Percentiles rank a stretch among this genome's conserved stretches.
Conservation (phyloP, 805 yeast species). For the Brettanomyces bruxellensis region DNA sequence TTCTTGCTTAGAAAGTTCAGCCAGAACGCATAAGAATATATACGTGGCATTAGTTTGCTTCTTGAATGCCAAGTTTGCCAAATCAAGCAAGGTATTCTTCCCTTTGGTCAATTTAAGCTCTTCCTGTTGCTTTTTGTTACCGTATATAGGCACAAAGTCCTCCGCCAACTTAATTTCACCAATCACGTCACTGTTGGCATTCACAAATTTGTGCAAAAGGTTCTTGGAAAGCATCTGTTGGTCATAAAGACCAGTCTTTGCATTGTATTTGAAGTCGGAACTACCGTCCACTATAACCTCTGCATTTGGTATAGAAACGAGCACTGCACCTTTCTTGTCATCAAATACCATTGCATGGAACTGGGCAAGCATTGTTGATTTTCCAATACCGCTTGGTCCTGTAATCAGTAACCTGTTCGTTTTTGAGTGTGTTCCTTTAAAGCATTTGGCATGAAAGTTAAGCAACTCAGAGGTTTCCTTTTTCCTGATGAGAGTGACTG, state of each 20-base stretch:
- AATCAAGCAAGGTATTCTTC: conserved; percentile 33
- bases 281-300: conserved; percentile 61
- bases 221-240: conserved; percentile 73
- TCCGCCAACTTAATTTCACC: conserved; percentile 19
- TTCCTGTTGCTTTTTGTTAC: conserved; percentile 9
- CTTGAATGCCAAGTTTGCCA: conserved; percentile 22
- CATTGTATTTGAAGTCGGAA: conserved; percentile 53
- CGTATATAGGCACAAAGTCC: conserved; percentile 14
- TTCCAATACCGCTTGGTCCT: conserved; percentile 75
- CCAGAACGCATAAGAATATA: conserved; percentile 44
- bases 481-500: conserved; percentile 49
- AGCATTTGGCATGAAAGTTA: conserved; percentile 29
- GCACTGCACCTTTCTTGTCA: conserved; percentile 24
- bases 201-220: conserved; percentile 43
- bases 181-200: conserved; percentile 35
- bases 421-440: conserved; percentile 21
- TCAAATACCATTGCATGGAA: conserved; percentile 43
- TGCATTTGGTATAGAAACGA: conserved; percentile 59
- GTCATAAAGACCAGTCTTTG: conserved; percentile 39
- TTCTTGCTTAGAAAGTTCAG: conserved; percentile 45
- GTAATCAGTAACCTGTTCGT: conserved; percentile 45
- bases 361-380: conserved; percentile 65
- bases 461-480: conserved; percentile 34
- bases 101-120: conserved; percentile 7
- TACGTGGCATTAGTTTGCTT: conserved; percentile 26